phyloP scores from a whole-genome alignment of 139 green algal species.

The Gonium pectorale region DNA sequence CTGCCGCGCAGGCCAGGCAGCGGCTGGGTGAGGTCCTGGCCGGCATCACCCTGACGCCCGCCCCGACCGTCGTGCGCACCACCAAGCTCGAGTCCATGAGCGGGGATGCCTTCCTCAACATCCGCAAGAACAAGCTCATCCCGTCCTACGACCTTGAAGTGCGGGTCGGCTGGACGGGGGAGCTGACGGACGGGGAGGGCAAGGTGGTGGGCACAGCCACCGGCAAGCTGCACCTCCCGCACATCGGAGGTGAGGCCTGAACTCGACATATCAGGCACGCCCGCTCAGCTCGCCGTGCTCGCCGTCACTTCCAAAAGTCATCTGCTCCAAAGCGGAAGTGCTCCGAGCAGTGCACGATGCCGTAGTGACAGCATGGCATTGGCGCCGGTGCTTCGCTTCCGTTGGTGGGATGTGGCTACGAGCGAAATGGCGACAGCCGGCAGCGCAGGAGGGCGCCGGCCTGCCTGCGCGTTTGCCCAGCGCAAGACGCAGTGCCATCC shows the following conservation, averaged over 20 bases:
- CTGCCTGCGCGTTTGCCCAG: too few relatives aligned
- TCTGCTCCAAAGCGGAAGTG: too few relatives aligned
- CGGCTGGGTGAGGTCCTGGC: constrained; percentile 74
- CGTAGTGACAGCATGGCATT: too few relatives aligned
- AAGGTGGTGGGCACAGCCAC: constrained; percentile 37
- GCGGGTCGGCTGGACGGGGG: constrained; percentile 72
- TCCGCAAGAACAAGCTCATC: constrained; percentile 91
- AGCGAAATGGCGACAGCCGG: too few relatives aligned
- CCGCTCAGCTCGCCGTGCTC: too few relatives aligned
- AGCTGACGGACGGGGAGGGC: constrained; percentile 59
- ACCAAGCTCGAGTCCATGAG: constrained; percentile 46
- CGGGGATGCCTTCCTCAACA: constrained; percentile 82
- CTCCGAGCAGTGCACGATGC: too few relatives aligned
- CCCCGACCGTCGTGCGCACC: constrained; percentile 13
- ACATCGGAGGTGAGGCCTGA: constrained; percentile 57
- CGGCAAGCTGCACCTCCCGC: constrained; percentile 62
- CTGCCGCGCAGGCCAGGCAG: constrained; percentile 35
- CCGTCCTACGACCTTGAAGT: constrained; percentile 87
- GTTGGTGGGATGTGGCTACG: too few relatives aligned
- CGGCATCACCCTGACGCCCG: constrained; percentile 50
- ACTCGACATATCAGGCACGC: too few relatives aligned
- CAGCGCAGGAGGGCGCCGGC: too few relatives aligned
- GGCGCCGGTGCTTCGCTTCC: too few relatives aligned
- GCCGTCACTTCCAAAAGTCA: too few relatives aligned
- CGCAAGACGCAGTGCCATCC: too few relatives aligned